These are phyloP conservation scores for Ophiocordyceps camponoti-saundersi DNA, from an alignment of 2,329 filamentous ascomycete genomes.

Conservation along the genomic window DNA sequence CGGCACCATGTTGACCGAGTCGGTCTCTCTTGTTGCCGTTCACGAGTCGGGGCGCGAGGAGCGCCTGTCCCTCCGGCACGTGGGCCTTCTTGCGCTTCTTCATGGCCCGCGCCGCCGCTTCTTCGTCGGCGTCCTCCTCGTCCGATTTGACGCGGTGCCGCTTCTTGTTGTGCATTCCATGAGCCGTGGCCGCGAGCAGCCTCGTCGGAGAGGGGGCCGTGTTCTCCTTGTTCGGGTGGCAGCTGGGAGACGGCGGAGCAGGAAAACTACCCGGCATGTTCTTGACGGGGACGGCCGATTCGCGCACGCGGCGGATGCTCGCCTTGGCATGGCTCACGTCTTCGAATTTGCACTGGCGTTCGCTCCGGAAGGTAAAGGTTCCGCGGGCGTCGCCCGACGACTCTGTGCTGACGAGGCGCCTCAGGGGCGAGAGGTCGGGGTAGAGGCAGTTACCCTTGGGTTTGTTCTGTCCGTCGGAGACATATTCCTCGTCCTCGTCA, in stretches of 20 bases:
- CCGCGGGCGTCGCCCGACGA: constrained; percentile 23
- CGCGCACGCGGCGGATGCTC: constrained; percentile 41
- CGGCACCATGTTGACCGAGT: not conserved
- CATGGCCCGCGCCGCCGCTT: constrained; percentile 28
- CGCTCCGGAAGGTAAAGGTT: constrained; percentile 48
- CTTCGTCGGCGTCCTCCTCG: constrained; percentile 34
- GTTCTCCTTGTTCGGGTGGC: constrained; percentile 38
- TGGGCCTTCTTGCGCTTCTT: constrained; percentile 41
- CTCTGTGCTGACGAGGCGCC: constrained; percentile 12
- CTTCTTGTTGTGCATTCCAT: constrained; percentile 51
- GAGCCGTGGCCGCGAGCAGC: constrained; percentile 30
- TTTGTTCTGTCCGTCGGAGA: constrained; percentile 7
- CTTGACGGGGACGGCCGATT: constrained; percentile 25
- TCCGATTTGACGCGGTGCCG: constrained; percentile 40
- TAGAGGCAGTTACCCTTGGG: constrained; percentile 24
- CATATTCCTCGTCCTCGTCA: constrained; percentile 8
- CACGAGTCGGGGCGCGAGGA: constrained; percentile 30
- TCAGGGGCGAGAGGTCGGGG: constrained; percentile 32
- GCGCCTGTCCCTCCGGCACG: constrained; percentile 31
- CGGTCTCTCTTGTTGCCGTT: constrained; percentile 3
- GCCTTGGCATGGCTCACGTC: constrained; percentile 32
- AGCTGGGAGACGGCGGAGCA: constrained; percentile 10
- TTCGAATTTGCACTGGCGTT: constrained; percentile 45
- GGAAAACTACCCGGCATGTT: constrained; percentile 42
- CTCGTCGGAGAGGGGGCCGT: constrained; percentile 19